Evolutionary conservation across 2,329 filamentous ascomycete genomes (phyloP), one percentile per base, ranked within the genome.

Genomic region (Aspergillus proliferans): DNA sequence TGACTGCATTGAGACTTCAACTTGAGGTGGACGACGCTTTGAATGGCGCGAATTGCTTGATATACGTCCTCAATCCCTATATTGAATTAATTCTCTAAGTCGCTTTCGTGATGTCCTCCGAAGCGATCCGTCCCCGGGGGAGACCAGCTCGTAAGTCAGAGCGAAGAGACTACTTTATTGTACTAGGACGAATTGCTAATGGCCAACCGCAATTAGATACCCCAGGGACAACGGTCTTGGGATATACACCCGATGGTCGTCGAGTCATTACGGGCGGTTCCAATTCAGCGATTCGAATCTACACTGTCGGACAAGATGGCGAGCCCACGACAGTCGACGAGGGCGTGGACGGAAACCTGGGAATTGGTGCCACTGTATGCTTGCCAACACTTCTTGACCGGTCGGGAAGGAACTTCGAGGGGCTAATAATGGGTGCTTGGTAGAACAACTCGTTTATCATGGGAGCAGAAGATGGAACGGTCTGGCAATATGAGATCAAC

Each of bases 281-380:
- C 51, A 95, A 97, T 73, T 94, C 94, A 63, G 89, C 88, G 6
- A 90, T 95, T 62, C 87, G 94, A 45, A 82, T 97, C 45, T 98
- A 95, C 75, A 88, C 86, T 58, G 93, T 91, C 12, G 89, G 88
- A 52, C 93, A 87, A 36, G 87, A 95, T 72, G 91, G 90, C 59
- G 93, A 98, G 67, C 93, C 94, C 8, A 84, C 82, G 50, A 95
- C 92, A 49, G 86, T 98, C 49, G 92, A 97, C 66, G 89, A 96
- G 55, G 89, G 86, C 47, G 86, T 87, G 52, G 92, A 96, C 58
- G 86, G 88, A 56, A 95, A 95, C 64, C 78, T 87, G 18, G 84
- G 86, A 28, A 82, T 97, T 19, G 86, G 83, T 26, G 83, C 89
- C 18, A 82, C 83, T 33, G 80, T 83, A 71, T 30, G 74, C 3